Base-by-base conservation (phyloP, 768 basidiomycete genomes). In the Ramaria sp. region DNA sequence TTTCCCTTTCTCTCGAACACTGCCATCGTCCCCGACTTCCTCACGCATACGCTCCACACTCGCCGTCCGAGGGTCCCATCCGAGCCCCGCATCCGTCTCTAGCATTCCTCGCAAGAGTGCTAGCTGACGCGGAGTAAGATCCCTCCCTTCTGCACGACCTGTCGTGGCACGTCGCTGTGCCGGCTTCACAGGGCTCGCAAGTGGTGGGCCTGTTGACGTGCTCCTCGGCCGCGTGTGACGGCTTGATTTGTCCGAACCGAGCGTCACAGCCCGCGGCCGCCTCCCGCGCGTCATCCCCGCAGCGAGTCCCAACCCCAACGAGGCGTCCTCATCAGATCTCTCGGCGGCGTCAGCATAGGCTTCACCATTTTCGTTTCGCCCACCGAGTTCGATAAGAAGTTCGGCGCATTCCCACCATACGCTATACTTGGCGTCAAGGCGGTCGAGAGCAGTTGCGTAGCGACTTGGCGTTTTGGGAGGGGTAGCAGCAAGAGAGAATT, bases 351-450 rank as follows among this genome's bases (percentile, higher is more conserved):
- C 45, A 15, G 25, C 18, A n/a, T n/a, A n/a, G n/a, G n/a, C n/a
- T n/a, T 47, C 39, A 9, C 45, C 77, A 82, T 79, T 38, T 78
- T 70, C 1, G 82, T 83, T 1, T 84, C 80, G 30, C 42, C 52
- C 52, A 0, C 85, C 88, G 1, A 95, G 75, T 63, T 92, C 88
- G 49, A 94, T 85, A 39, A 95, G 74, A 22, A 95, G 68, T 62
- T 88, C 87, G 0, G 91, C 91, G 62, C 89, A 91, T 60, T 92
- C 90, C 88, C 90, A 91, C 30, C 87, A 82, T 42, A 90, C 78
- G 18, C 76, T 76, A 63, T 91, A 95, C 3, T 18, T 25, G n/a
- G 41, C 44, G 52, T 52, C 51, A 7, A 52, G 37, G 18, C 41
- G 30, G 37, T 52, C 41, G 25, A 52, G 51, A 10, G 37, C 38